phyloP scores from a whole-genome alignment of 208 protist genomes.

The Trypanosoma caninum region DNA sequence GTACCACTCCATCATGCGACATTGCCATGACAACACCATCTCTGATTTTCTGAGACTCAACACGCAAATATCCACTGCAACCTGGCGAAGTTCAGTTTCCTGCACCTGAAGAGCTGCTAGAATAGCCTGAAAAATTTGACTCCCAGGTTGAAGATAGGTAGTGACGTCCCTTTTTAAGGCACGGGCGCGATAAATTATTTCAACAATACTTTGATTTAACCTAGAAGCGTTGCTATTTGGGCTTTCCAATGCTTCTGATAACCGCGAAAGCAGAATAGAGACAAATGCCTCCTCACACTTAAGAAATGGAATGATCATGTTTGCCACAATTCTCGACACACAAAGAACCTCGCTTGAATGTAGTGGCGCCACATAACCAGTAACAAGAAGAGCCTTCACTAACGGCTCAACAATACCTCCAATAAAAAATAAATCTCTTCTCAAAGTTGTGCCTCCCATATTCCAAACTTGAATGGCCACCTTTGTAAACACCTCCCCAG shows the following conservation, averaged over 20 bases:
- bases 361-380: conserved; percentile 40
- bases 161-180: conserved; percentile 54
- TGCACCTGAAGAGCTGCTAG: conserved; percentile 39
- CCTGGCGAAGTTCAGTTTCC: conserved; percentile 62
- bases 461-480: conserved; percentile 20
- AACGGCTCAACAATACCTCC: conserved; percentile 54
- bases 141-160: conserved; percentile 40
- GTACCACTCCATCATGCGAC: conserved; percentile 69
- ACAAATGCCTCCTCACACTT: conserved; percentile 18
- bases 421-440: conserved; percentile 23
- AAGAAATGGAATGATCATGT: conserved; percentile 80
- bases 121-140: conserved; percentile 33
- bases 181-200: conserved; percentile 62
- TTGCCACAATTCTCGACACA: conserved; percentile 68
- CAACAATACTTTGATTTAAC: conserved; percentile 67
- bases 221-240: conserved; percentile 18
- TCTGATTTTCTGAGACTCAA: conserved; percentile 53
- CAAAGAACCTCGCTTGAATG: conserved; percentile 42
- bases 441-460: neutral
- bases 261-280: conserved; percentile 8
- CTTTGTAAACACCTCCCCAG: conserved; percentile 75
- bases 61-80: conserved; percentile 62
- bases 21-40: conserved; percentile 59
- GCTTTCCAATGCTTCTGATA: neutral
- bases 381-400: conserved; percentile 42